A percentile compares a stretch with the other conserved stretches of the same genome.
Evolutionary conservation across 2,329 filamentous ascomycete species (phyloP).

Genomic region (Thermoascus crustaceus): DNA sequence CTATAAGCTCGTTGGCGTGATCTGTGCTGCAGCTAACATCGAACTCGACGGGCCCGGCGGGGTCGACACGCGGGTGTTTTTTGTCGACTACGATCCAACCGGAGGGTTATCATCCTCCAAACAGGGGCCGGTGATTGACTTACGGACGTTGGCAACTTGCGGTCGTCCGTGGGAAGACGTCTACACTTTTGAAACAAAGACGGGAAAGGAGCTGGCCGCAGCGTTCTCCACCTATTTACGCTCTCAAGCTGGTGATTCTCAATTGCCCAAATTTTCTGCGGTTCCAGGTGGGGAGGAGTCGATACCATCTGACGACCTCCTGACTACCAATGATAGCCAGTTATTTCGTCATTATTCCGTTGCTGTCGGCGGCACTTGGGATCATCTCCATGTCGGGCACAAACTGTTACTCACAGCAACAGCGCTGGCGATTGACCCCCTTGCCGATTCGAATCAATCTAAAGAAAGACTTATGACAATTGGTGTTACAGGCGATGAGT

Average conservation of each 20-base stretch:
- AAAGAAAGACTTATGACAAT: constrained; percentile 58
- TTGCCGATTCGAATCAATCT: constrained; percentile 21
- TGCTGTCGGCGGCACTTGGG: constrained; percentile 87
- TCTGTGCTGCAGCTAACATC: constrained; percentile 58
- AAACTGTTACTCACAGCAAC: constrained; percentile 93
- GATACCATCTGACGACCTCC: constrained; percentile 13
- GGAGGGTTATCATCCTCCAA: constrained; percentile 4
- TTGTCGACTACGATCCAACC: constrained; percentile 55
- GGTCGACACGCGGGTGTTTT: constrained; percentile 66
- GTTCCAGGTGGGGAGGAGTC: constrained; percentile 17
- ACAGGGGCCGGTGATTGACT: constrained; percentile 44
- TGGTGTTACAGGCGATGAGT: constrained; percentile 79
- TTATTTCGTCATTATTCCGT: constrained; percentile 49
- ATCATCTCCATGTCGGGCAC: constrained; percentile 90
- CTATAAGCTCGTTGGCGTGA: constrained; percentile 67
- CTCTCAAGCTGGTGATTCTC: constrained; percentile 12
- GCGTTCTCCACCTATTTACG: constrained; percentile 30
- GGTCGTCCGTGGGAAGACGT: constrained; percentile 23
- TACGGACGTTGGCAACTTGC: constrained; percentile 40
- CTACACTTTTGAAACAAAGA: constrained; percentile 22
- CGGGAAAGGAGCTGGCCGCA: constrained; percentile 19
- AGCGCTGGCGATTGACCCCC: constrained; percentile 58
- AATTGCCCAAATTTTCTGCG: constrained; percentile 13
- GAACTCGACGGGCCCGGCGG: constrained; percentile 60
- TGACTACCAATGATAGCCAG: constrained; percentile 14